These are phyloP conservation scores for Limonium bicolor DNA, from an alignment of 148 eudicot genomes.

Conservation along the genomic window DNA sequence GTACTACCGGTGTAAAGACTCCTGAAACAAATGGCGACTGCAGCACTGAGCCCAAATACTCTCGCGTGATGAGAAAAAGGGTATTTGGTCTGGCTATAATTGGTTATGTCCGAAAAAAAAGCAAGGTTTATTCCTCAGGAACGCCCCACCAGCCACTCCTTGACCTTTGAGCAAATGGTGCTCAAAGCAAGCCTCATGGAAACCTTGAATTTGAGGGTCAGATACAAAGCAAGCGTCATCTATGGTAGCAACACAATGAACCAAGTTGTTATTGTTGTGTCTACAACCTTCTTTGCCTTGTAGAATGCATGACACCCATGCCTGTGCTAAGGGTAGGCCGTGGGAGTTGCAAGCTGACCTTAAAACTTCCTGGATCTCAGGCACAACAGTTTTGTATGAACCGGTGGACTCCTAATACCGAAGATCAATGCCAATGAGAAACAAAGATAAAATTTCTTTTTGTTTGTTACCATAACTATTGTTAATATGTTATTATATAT, in stretches of 20 bases:
- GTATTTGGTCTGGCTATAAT: conserved; percentile 48
- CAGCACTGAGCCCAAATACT: conserved; percentile 59
- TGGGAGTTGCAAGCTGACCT: conserved; percentile 52
- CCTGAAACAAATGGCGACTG: conserved; percentile 80
- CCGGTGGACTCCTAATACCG: conserved; percentile 28
- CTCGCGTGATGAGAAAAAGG: conserved; percentile 87
- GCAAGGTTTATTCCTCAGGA: conserved; percentile 62
- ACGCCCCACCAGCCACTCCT: conserved; percentile 74
- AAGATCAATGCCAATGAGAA: neutral
- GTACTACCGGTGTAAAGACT: conserved; percentile 37
- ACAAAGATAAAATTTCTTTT: neutral
- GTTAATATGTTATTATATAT: neutral
- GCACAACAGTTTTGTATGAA: conserved; percentile 52
- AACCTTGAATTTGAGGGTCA: conserved; percentile 33
- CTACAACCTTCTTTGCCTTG: conserved; percentile 71
- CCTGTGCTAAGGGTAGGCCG: conserved; percentile 67
- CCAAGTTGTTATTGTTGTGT: conserved; percentile 57
- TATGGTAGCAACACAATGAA: conserved; percentile 45
- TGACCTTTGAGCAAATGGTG: conserved; percentile 73
- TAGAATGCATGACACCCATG: conserved; percentile 71
- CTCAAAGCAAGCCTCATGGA: conserved; percentile 82
- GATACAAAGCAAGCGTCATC: conserved; percentile 61
- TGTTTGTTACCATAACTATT: conserved; percentile 9
- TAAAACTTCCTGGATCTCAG: conserved; percentile 62
- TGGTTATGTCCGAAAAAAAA: conserved; percentile 54